A percentile compares a stretch with the other conserved stretches of the same genome.
Conservation (phyloP, 371 early-diverging fungal genomes). For the Mucor circinelloides region DNA sequence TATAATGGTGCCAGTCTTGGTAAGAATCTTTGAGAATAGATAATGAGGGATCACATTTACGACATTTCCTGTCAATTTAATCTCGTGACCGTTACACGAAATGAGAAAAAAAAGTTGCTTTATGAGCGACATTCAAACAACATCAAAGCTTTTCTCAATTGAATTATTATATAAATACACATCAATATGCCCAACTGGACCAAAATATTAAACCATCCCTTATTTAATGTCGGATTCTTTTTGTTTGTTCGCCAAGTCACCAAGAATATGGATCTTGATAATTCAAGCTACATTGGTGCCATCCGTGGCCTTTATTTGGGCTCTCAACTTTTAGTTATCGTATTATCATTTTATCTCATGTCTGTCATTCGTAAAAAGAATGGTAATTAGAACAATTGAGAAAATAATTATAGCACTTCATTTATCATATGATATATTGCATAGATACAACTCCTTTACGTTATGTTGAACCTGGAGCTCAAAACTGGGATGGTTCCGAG, state of each 20-base stretch:
- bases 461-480: conserved; percentile 44
- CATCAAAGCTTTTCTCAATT: background rate
- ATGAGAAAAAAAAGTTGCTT: background rate
- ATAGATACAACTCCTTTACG: conserved; percentile 43
- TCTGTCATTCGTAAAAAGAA: conserved; percentile 40
- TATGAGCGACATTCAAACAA: background rate
- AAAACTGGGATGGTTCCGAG: conserved; percentile 41
- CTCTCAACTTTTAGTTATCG: conserved; percentile 32
- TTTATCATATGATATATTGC: background rate
- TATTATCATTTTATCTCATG: conserved; percentile 36
- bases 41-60: too few species aligned
- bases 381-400: conserved; percentile 24
- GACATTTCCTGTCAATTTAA: background rate
- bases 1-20: too few species aligned
- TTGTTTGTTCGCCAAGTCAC: conserved; percentile 37
- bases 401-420: background rate
- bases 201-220: conserved; percentile 18
- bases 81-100: background rate
- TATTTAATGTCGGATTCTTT: conserved; percentile 37
- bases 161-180: background rate
- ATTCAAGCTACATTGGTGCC: conserved; percentile 18
- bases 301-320: conserved; percentile 37
- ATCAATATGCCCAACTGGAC: conserved; percentile 12
- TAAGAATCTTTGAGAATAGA: too few species aligned
- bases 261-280: conserved; percentile 34